phyloP scores from a whole-genome alignment of 106 monocot genomes.

The Ottelia alismoides region DNA sequence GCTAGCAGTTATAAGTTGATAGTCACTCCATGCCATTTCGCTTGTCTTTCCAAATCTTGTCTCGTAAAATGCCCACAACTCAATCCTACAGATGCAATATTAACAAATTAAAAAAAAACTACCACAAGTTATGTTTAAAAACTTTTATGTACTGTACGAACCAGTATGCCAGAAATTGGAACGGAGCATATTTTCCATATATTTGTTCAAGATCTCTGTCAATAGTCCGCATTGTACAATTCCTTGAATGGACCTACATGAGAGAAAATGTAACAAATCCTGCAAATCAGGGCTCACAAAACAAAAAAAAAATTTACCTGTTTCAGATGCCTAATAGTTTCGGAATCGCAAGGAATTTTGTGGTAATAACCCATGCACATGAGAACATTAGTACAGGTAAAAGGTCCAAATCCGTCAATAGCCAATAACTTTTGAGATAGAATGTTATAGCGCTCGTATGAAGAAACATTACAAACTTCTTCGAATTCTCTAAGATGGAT shows the following conservation, averaged over 20 bases:
- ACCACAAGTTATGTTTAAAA: too few species aligned
- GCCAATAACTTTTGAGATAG: conserved; percentile 29
- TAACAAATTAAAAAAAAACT: not conserved
- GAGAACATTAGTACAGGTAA: conserved; percentile 73
- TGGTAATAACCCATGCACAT: conserved; percentile 89
- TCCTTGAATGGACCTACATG: conserved; percentile 39
- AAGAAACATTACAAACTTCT: conserved; percentile 22
- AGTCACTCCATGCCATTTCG: conserved; percentile 43
- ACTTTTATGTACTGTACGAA: too few species aligned
- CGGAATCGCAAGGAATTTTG: conserved; percentile 57
- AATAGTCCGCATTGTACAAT: conserved; percentile 16
- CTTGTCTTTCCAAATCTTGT: conserved; percentile 48
- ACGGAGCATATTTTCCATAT: conserved; percentile 57
- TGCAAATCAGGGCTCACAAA: not conserved
- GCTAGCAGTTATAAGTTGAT: conserved; percentile 45
- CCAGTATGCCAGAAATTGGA: conserved; percentile 86
- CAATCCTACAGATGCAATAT: conserved; percentile 29
- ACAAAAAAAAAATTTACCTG: conserved; percentile 21
- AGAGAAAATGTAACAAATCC: not conserved
- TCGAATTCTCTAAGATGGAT: conserved; percentile 36
- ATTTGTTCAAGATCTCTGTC: conserved; percentile 27
- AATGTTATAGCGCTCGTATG: conserved; percentile 22
- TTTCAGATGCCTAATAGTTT: conserved; percentile 66
- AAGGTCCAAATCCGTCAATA: conserved; percentile 67
- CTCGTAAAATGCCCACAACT: conserved; percentile 67